Base-by-base conservation (phyloP, 805 yeast species). In the Saturnispora besseyi region DNA sequence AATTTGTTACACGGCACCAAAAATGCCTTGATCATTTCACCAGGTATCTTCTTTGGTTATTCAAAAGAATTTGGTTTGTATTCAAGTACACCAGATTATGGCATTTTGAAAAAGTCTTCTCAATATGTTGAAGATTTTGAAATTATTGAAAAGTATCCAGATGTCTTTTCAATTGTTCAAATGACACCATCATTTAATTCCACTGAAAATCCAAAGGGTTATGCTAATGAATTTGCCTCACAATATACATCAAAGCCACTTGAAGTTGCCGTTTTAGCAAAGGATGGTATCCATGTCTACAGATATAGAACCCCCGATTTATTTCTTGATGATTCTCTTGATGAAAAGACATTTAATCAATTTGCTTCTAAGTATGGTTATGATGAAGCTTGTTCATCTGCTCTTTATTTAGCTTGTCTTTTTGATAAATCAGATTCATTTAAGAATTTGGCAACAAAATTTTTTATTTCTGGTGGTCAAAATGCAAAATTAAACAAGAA, bases 301-400 rank as follows among this genome's bases (percentile, higher is more conserved):
- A 81, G 83, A 55, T 82, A 82, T 57, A 77, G 88, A 63, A 83
- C 89, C 3, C 93, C 96, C 6, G 90, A 84, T 62, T 77, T 83
- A 62, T 76, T 88, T 5, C 75, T 91, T 55, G 84, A 84, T 60
- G 71, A 69, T 50, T 66, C 84, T 0, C 68, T 87, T 50, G 79
- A 81, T 45, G 90, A 83, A 37, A 73, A 69, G 36, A 81, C 84
- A 21, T 77, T 87, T 47, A 75, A 81, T 47, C 76, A 82, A 46
- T 87, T 87, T 61, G 79, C 83, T 15, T 76, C 78, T 44, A 83
- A 85, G 49, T 89, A 88, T 63, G 97, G 98, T 5, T 76, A 82
- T 46, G 81, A 86, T 47, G 99, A 95, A 64, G 82, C 95, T 3
- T 91, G 97, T 61, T 83, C 96, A 0, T 82, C 93, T 1, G 85